These are phyloP conservation scores for Mycena galopus DNA, from an alignment of 768 basidiomycete species.

Conservation along the genomic window DNA sequence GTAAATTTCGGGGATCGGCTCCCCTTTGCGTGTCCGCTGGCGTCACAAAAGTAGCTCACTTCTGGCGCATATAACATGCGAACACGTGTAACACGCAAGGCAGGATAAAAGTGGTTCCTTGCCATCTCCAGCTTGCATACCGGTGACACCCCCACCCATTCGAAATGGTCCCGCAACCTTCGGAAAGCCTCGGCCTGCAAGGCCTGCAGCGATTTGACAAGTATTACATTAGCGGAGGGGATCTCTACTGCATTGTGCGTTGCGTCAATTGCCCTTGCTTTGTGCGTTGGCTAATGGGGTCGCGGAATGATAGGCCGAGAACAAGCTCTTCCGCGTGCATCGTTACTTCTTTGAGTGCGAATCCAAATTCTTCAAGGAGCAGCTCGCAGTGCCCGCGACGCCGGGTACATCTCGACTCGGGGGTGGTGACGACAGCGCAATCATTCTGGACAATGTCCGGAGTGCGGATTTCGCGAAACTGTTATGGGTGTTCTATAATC, in stretches of 20 bases:
- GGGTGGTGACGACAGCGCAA: slow-evolving; percentile 55
- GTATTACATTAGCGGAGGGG: slow-evolving; percentile 59
- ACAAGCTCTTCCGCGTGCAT: slow-evolving; percentile 63
- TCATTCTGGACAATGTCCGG: slow-evolving; percentile 57
- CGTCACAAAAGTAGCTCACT: too few species aligned
- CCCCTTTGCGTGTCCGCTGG: too few species aligned
- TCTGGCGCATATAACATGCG: slow-evolving; percentile 45
- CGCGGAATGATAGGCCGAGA: slow-evolving; percentile 61
- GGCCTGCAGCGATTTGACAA: slow-evolving; percentile 45
- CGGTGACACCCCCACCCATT: slow-evolving; percentile 35
- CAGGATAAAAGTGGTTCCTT: slow-evolving; percentile 31
- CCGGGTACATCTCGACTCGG: slow-evolving; percentile 50
- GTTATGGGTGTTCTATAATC: slow-evolving; percentile 70
- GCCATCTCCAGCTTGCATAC: slow-evolving; percentile 18
- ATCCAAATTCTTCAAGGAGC: slow-evolving; percentile 58
- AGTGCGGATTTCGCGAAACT: slow-evolving; percentile 58
- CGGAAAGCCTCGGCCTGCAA: slow-evolving; percentile 31
- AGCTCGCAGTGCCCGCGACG: slow-evolving; percentile 48
- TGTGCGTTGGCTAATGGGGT: slow-evolving; percentile 3
- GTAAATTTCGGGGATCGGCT: too few species aligned
- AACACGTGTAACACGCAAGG: slow-evolving; percentile 49
- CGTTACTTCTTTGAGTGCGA: slow-evolving; percentile 68
- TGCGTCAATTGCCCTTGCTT: too few species aligned
- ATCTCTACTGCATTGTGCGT: slow-evolving; percentile 56
- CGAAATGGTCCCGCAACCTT: slow-evolving; percentile 17